Evolutionary conservation across 2,329 filamentous ascomycete species (phyloP).

Genomic region (Talaromyces islandicus): DNA sequence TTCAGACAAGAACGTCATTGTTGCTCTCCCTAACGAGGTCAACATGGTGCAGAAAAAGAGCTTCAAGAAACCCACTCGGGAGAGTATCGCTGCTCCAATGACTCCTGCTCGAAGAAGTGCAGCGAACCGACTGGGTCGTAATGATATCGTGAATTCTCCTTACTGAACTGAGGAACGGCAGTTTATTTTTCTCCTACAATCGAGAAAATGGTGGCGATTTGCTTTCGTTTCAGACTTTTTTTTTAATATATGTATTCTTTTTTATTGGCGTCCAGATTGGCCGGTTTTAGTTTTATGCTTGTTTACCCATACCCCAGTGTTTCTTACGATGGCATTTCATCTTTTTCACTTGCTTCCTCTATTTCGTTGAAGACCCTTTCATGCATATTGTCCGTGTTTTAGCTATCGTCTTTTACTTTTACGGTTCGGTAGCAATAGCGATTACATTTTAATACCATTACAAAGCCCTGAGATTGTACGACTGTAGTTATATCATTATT

Average conservation of each 20-base stretch:
- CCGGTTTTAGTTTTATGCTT: neutral
- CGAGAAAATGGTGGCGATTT: neutral
- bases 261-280: neutral
- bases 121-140: constrained; percentile 55
- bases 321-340: neutral
- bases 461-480: neutral
- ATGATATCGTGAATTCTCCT: constrained; percentile 76
- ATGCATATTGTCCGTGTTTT: neutral
- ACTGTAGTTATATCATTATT: neutral
- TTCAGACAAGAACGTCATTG: constrained; percentile 95
- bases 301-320: neutral
- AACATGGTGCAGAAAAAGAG: constrained; percentile 90
- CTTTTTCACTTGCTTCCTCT: neutral
- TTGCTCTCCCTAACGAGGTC: constrained; percentile 92
- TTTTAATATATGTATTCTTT: constrained; percentile 10
- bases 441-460: neutral
- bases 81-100: constrained; percentile 72
- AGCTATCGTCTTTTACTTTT: neutral
- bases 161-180: constrained; percentile 5
- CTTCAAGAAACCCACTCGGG: constrained; percentile 80
- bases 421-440: neutral
- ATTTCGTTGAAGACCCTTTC: neutral
- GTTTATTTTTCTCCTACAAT: neutral
- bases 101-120: constrained; percentile 37
- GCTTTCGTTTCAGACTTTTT: constrained; percentile 11